Evolutionary conservation across 306 rosid genomes (phyloP), one percentile per base, ranked within the genome.

Genomic region (Rubus idaeus): DNA sequence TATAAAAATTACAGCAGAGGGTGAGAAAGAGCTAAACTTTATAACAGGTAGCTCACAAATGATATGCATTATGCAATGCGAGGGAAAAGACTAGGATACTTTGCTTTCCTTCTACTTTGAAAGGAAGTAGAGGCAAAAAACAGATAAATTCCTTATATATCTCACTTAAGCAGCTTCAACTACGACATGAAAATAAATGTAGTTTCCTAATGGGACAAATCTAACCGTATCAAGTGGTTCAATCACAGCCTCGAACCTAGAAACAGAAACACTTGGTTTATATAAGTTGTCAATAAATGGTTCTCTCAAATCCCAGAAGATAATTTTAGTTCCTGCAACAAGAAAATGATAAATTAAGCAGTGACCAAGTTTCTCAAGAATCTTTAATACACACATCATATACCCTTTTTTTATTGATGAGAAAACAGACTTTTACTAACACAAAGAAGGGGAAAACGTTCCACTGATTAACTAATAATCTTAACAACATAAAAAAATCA

Each of bases 221-320:
- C 83, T 70, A 85, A 95, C 99, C 94, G 66, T 78, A 81, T 95
- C 99, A 82, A 95, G 97, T 44, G 92, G 94, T 73, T 89, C 99
- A 13, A 89, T 86, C 71, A 95, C 84, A 40, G 91, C 92, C 77
- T 95, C 99, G 69, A 95, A 79, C 77, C 99, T 88, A 73, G 90
- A 87, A 46, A 81, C 91, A 67, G 91, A 76, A 76, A 90, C 97
- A 80, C 88, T 90, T 40, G 96, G 91, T 81, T 92, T 95, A 80
- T 92, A 95, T 56, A 95, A 89, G 79, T 87, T 90, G 55, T 92
- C 90, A n/a, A 95, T 86, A 81, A 92, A 88, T 62, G 92, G 96
- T 63, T 86, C 97, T 87, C 91, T 90, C 83, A 92, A 84, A 89
- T 92, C 99, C 87, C 93, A 89, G 88, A 95, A 95, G 83, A 95